Percentiles rank a stretch among this genome's conserved stretches.
Evolutionary conservation across 495 filamentous ascomycete genomes (phyloP).

Genomic region (Penicillium riverlandense): DNA sequence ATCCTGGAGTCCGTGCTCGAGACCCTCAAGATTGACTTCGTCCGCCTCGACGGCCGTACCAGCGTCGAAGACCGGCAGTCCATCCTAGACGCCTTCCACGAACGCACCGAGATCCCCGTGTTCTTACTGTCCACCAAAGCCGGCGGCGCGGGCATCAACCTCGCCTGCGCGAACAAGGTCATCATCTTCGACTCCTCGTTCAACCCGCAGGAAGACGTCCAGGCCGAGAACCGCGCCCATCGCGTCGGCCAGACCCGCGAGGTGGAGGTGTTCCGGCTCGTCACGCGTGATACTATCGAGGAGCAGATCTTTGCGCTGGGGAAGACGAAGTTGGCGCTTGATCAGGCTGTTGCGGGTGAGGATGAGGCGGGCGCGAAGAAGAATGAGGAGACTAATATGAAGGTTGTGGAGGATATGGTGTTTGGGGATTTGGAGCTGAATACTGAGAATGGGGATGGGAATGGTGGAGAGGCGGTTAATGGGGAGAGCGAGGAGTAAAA

Average conservation of each 20-base stretch:
- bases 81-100: slow-evolving; percentile 74
- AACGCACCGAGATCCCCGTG: slow-evolving; percentile 69
- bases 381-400: slow-evolving; percentile 50
- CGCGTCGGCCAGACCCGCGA: slow-evolving; percentile 84
- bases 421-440: slow-evolving; percentile 25
- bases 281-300: slow-evolving; percentile 81
- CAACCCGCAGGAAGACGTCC: slow-evolving; percentile 93
- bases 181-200: slow-evolving; percentile 94
- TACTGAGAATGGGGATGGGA: slow-evolving; percentile 29
- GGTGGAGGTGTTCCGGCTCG: slow-evolving; percentile 78
- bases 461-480: slow-evolving; percentile 22
- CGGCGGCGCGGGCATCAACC: slow-evolving; percentile 90
- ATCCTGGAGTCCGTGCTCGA: slow-evolving; percentile 79
- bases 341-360: slow-evolving; percentile 71
- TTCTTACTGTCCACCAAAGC: slow-evolving; percentile 92
- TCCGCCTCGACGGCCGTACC: slow-evolving; percentile 79
- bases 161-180: slow-evolving; percentile 93
- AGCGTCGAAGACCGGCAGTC: slow-evolving; percentile 76
- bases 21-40: slow-evolving; percentile 62
- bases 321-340: slow-evolving; percentile 86
- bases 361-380: slow-evolving; percentile 40
- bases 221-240: slow-evolving; percentile 95
- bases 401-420: slow-evolving; percentile 60
- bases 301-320: slow-evolving; percentile 87
- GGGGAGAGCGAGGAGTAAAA: slow-evolving; percentile 12